Conservation (phyloP, 2,329 filamentous ascomycete genomes). For the Truncatella angustata region DNA sequence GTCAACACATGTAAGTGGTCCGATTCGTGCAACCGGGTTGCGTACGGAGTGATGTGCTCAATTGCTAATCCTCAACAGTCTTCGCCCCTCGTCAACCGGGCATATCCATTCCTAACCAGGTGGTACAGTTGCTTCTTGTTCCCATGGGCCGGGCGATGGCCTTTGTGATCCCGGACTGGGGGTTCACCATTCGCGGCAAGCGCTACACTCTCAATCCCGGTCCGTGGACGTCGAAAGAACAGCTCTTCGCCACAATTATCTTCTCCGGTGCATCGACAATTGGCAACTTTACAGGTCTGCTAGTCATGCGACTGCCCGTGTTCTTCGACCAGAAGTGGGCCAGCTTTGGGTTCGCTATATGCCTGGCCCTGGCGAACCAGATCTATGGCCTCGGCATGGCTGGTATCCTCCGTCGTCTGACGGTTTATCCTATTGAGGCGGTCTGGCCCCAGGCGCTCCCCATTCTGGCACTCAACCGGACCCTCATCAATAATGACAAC, state of each 20-base stretch:
- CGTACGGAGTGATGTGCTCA: constrained; percentile 21
- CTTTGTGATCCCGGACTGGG: constrained; percentile 30
- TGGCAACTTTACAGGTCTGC: constrained; percentile 44
- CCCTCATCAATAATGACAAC: constrained; percentile 38
- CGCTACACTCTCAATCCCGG: constrained; percentile 55
- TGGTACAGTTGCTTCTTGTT: constrained; percentile 38
- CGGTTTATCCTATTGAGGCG: constrained; percentile 24
- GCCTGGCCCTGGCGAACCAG: constrained; percentile 47
- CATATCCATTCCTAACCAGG: constrained; percentile 37
- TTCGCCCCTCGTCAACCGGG: constrained; percentile 40
- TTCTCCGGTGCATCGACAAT: constrained; percentile 51
- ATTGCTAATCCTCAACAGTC: constrained; percentile 29
- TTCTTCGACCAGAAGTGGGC: constrained; percentile 50
- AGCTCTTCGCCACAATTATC: constrained; percentile 56
- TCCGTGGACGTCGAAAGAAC: constrained; percentile 57
- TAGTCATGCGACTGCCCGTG: constrained; percentile 44
- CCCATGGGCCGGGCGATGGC: constrained; percentile 35
- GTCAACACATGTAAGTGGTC: constrained; percentile 10
- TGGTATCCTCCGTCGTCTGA: constrained; percentile 28
- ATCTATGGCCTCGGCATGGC: constrained; percentile 54
- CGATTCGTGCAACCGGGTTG: not conserved
- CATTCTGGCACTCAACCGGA: constrained; percentile 42
- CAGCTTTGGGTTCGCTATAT: constrained; percentile 45
- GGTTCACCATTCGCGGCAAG: constrained; percentile 36
- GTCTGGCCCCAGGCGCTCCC: constrained; percentile 45